Conservation (phyloP, 352 stramenopile genomes). For the Pilasporangium apinafurcum region DNA sequence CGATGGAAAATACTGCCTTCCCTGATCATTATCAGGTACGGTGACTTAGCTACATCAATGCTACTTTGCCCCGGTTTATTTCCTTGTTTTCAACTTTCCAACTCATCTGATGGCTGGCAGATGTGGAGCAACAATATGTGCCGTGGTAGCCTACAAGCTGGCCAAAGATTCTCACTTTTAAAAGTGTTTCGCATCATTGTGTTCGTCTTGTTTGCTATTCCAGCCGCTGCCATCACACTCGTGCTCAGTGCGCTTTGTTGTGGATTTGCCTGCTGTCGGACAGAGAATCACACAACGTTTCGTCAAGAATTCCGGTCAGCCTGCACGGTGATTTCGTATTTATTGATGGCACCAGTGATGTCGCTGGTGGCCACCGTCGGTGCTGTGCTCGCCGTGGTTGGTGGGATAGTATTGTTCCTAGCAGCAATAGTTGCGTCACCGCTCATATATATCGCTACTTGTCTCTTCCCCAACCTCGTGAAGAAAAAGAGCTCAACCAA, state of each 20-base stretch:
- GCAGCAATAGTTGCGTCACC: too few relatives aligned
- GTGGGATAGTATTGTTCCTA: too few relatives aligned
- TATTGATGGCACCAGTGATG: constrained; percentile 46
- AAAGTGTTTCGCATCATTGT: constrained; percentile 39
- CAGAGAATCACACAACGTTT: constrained; percentile 29
- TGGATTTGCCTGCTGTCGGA: constrained; percentile 57
- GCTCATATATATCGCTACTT: too few relatives aligned
- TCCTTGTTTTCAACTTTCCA: constrained; percentile 54
- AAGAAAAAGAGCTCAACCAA: too few relatives aligned
- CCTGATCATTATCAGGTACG: constrained; percentile 80
- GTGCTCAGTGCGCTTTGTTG: constrained; percentile 47
- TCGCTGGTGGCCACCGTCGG: too few relatives aligned
- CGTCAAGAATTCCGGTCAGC: constrained; percentile 54
- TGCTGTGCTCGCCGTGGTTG: too few relatives aligned
- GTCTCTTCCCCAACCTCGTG: too few relatives aligned
- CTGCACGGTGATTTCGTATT: constrained; percentile 46
- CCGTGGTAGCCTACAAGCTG: too few relatives aligned
- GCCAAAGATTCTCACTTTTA: constrained; percentile 29
- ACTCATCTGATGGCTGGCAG: constrained; percentile 67
- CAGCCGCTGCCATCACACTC: constrained; percentile 48
- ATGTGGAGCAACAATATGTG: constrained; percentile 53
- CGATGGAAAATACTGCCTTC: constrained; percentile 82
- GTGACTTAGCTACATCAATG: too few relatives aligned
- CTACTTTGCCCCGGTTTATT: too few relatives aligned
- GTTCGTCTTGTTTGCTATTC: constrained; percentile 58